Base-by-base conservation (phyloP, 495 filamentous ascomycete species). In the Penicillium goetzii region DNA sequence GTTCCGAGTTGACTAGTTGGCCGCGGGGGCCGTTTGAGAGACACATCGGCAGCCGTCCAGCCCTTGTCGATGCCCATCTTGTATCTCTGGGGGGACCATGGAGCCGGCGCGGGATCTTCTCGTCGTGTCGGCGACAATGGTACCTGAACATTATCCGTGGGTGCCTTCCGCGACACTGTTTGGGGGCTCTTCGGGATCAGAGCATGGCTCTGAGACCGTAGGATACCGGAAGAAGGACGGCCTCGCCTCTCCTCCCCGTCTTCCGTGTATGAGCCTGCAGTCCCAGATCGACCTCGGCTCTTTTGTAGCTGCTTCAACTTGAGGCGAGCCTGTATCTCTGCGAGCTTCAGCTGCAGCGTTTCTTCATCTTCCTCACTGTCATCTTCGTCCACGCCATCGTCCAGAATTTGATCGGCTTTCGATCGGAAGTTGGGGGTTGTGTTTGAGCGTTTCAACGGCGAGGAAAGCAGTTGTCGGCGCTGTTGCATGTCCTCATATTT, bases 1-100 rank as follows among this genome's bases (percentile, higher is more conserved):
- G 61, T 64, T 28, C 70, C 70, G 51, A 74, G 71, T 63, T 71
- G 74, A 60, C 75, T 82, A 49, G 63, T 76, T 59, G 68, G 74
- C 26, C 70, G 72, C 26, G 64, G 85, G 0, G 92, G 88, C 63
- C 92, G 82, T 70, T 90, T 92, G 32, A 99, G 76, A 4, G 94
- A 97, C 41, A 99, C 84, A 70, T 97, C 92, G 41, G 83, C 85
- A 7, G 89, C 93, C 63, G 83, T 90, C 43, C 92, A 80, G 1
- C 92, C 92, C 71, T 95, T 96, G 72, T 97, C 93, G 50, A 99
- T 96, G 3, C 96, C 95, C 12, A 99, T 75, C 11, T 92, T 69
- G 23, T 92, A 85, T 63, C 96, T 83, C 26, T 89, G 86, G 11
- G 95, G 95, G 5, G 92, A 97, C 45, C 78, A 84, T n/a, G 86